A percentile compares a stretch with the other conserved stretches of the same genome.
phyloP scores from a whole-genome alignment of 306 rosid species.

The Cucumis melo region DNA sequence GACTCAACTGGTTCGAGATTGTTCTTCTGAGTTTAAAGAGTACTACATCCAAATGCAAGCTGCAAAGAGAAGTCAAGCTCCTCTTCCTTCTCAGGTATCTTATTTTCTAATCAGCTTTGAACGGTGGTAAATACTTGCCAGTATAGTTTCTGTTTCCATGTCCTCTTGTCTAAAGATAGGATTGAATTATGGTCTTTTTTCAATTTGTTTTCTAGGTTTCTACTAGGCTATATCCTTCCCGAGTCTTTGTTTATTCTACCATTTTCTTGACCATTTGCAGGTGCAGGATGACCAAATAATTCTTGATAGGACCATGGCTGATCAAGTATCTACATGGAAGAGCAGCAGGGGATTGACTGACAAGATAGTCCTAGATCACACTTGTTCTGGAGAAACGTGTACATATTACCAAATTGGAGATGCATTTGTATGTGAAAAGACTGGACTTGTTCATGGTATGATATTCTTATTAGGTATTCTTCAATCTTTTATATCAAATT shows the following conservation, averaged over 20 bases:
- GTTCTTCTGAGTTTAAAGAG: constrained; percentile 75
- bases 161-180: neutral
- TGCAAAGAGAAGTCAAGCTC: constrained; percentile 85
- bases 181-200: neutral
- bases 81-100: constrained; percentile 82
- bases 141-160: neutral
- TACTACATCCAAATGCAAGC: constrained; percentile 98
- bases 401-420: constrained; percentile 82
- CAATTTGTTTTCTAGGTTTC: neutral
- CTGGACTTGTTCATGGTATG: constrained; percentile 93
- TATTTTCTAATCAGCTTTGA: neutral
- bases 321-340: constrained; percentile 86
- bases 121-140: neutral
- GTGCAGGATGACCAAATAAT: constrained; percentile 66
- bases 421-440: constrained; percentile 87
- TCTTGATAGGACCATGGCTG: constrained; percentile 81
- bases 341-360: constrained; percentile 70
- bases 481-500: neutral
- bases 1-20: constrained; percentile 62
- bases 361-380: constrained; percentile 54
- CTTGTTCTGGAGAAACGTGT: constrained; percentile 87
- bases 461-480: neutral
- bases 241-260: neutral
- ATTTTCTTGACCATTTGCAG: constrained; percentile 20
- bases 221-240: neutral